phyloP scores from a whole-genome alignment of 805 yeast genomes.

The Candida pseudofarinosa region DNA sequence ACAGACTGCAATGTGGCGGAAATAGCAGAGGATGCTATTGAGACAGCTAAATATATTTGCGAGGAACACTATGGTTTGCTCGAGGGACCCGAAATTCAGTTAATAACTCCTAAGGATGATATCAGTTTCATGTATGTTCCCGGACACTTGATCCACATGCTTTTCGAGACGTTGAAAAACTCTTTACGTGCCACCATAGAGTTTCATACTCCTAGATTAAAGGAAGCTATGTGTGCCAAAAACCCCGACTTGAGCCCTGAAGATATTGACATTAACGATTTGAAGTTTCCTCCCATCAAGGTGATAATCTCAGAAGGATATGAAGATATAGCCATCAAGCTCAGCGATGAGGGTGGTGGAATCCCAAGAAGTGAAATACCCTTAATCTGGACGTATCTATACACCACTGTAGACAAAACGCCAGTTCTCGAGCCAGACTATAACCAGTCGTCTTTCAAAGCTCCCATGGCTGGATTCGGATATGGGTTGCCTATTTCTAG shows the following conservation, averaged over 20 bases:
- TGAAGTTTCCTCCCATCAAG: slow-evolving; percentile 78
- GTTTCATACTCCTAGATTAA: slow-evolving; percentile 54
- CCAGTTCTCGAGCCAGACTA: slow-evolving; percentile 60
- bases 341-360: slow-evolving; percentile 93
- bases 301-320: slow-evolving; percentile 84
- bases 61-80: slow-evolving; percentile 85
- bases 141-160: slow-evolving; percentile 87
- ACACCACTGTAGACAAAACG: slow-evolving; percentile 77
- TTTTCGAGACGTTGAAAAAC: slow-evolving; percentile 84
- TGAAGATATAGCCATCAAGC: slow-evolving; percentile 86
- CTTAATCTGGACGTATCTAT: slow-evolving; percentile 84
- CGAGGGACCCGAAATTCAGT: slow-evolving; percentile 79
- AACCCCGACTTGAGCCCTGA: slow-evolving; percentile 38
- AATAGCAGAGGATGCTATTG: slow-evolving; percentile 82
- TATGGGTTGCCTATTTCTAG: slow-evolving; percentile 87
- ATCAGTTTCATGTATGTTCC: slow-evolving; percentile 88
- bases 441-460: slow-evolving; percentile 63
- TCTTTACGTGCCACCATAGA: slow-evolving; percentile 88
- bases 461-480: slow-evolving; percentile 94
- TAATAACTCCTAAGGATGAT: slow-evolving; percentile 68
- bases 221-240: slow-evolving; percentile 31
- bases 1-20: slow-evolving; percentile 80
- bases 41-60: slow-evolving; percentile 85
- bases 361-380: slow-evolving; percentile 82
- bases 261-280: slow-evolving; percentile 51